Conservation (phyloP, 179 eudicot genomes). For the Beta macrorhiza region DNA sequence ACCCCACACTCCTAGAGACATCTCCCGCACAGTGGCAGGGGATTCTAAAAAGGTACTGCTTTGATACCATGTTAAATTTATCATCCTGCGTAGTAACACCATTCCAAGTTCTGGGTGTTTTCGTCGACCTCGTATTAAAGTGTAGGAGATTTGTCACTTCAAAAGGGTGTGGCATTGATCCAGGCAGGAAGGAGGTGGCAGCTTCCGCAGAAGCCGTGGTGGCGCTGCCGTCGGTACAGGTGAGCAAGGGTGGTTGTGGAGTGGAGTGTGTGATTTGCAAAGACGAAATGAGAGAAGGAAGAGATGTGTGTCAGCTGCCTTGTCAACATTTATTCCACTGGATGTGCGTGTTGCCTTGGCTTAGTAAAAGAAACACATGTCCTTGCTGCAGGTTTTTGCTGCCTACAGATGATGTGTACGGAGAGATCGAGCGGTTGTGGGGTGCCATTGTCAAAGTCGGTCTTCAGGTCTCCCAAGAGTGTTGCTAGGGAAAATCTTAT, state of each 20-base stretch:
- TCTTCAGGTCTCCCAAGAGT: not conserved
- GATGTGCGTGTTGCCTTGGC: conserved; percentile 80
- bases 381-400: conserved; percentile 76
- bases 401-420: conserved; percentile 68
- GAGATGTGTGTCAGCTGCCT: conserved; percentile 80
- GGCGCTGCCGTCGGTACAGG: conserved; percentile 48
- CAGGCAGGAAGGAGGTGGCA: conserved; percentile 38
- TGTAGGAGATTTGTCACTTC: conserved; percentile 46
- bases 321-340: conserved; percentile 81
- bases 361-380: conserved; percentile 66
- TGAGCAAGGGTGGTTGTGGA: conserved; percentile 26
- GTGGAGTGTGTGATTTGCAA: conserved; percentile 69
- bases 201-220: conserved; percentile 53
- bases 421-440: conserved; percentile 75
- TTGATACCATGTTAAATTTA: conserved; percentile 33
- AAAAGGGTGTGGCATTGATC: conserved; percentile 29
- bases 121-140: conserved; percentile 44
- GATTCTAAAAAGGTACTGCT: conserved; percentile 21
- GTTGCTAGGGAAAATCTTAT: not conserved
- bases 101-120: conserved; percentile 36
- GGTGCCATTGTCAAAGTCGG: conserved; percentile 41
- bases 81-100: conserved; percentile 20
- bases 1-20: conserved; percentile 35
- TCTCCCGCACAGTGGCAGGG: conserved; percentile 44
- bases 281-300: conserved; percentile 69